These are phyloP conservation scores for Larix sibirica DNA, from an alignment of 83 land plant species.

Conservation along the genomic window DNA sequence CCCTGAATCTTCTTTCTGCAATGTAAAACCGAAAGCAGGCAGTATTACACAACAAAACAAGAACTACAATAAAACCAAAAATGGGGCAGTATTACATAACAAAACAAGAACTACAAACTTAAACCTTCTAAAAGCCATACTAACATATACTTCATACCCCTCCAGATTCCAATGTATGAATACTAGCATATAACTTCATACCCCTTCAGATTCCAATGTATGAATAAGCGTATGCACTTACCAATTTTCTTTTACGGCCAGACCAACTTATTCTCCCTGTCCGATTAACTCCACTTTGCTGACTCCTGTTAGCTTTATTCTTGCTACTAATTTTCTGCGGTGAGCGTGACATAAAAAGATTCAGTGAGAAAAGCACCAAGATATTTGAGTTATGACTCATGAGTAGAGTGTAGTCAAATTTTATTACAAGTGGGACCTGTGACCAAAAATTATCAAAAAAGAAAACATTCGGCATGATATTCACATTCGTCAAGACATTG, in stretches of 20 bases:
- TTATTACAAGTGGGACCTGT: not conserved
- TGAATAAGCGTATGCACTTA: not conserved
- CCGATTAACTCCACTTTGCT: slow-evolving; percentile 23
- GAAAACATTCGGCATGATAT: not conserved
- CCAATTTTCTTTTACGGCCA: slow-evolving; percentile 20
- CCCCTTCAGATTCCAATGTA: not conserved
- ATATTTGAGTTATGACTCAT: not conserved
- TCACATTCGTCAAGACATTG: not conserved
- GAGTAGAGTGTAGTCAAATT: not conserved
- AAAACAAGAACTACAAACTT: not conserved
- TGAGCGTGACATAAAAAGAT: not conserved
- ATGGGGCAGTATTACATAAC: not conserved
- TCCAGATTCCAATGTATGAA: not conserved
- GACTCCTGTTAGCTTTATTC: slow-evolving; percentile 30
- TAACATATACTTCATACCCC: not conserved
- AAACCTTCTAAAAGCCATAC: not conserved
- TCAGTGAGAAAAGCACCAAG: not conserved
- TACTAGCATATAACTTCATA: not conserved
- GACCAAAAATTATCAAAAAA: not conserved
- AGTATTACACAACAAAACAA: not conserved
- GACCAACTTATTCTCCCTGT: not conserved
- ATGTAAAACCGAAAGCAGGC: not conserved
- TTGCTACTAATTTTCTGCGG: slow-evolving; percentile 29
- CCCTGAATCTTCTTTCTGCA: slow-evolving; percentile 10
- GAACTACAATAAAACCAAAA: not conserved